These are phyloP conservation scores for Lophiostoma macrostomum DNA, from an alignment of 495 filamentous ascomycete species.

Conservation along the genomic window DNA sequence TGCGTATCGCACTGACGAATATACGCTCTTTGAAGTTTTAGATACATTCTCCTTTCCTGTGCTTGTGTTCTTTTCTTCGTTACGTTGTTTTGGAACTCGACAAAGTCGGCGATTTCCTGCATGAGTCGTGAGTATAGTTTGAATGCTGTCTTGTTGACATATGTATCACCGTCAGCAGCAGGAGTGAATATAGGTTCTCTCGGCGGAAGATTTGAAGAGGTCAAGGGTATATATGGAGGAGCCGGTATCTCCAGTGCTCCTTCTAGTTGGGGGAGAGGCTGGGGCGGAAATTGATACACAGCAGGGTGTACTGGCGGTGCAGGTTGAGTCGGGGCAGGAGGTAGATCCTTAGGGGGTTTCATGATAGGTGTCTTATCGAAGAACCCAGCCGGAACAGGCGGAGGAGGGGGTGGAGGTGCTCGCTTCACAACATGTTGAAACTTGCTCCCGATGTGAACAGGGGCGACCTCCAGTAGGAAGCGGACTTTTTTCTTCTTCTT, in stretches of 20 bases:
- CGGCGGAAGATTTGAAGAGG: neutral
- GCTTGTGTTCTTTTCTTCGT: constrained; percentile 7
- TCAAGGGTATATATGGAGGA: neutral
- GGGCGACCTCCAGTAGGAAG: too few species aligned
- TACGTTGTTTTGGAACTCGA: constrained; percentile 14
- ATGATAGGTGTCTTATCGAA: too few species aligned
- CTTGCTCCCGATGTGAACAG: too few species aligned
- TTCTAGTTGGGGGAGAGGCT: neutral
- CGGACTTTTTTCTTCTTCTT: too few species aligned
- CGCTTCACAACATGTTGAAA: too few species aligned
- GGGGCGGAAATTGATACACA: too few species aligned
- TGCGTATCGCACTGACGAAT: constrained; percentile 11
- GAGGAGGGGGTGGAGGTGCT: too few species aligned
- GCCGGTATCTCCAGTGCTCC: neutral
- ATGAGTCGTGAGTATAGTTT: constrained; percentile 24
- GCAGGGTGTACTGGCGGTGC: too few species aligned
- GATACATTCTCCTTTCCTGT: constrained; percentile 14
- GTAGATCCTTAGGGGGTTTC: too few species aligned
- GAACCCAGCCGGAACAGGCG: too few species aligned
- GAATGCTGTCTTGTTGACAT: constrained; percentile 3
- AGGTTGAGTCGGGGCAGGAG: too few species aligned
- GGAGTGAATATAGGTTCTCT: constrained; percentile 3
- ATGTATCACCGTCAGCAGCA: neutral
- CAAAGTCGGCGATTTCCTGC: constrained; percentile 25
- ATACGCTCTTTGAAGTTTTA: constrained; percentile 8